Evolutionary conservation across 257 asterid genomes (phyloP), one percentile per base, ranked within the genome.

Genomic region (Agastache rugosa): DNA sequence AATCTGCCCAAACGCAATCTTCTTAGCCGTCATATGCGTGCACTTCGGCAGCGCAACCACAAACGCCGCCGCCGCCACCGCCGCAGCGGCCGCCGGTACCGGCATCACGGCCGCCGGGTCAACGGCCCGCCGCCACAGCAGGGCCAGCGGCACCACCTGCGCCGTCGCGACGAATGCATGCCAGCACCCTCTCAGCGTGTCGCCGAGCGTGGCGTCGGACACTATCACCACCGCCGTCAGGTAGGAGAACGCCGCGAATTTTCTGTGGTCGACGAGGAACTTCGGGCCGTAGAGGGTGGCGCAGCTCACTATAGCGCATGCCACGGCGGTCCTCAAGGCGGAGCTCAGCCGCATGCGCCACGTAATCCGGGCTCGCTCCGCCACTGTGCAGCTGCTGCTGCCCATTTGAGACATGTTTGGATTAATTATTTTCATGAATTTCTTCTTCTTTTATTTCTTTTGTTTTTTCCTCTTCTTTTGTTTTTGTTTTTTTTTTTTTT

Each of bases 1-100:
- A 6, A 91, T 79, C 79, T 88, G 97, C 58, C 95, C 97, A 20
- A 89, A 86, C 3, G 90, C 93, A 14, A 87, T 74, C 75, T 82
- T 81, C 77, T 89, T 91, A 1, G 88, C 73, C 60, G 84, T 81
- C 60, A 88, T 5, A 44, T 82, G 80, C 8, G 90, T 85, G 6
- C 75, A 63, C 53, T 59, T 79, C 29, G 93, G 96, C 61, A 91
- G 63, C 8, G 86, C 89, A 75, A 90, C 90, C 48, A 85, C 4
- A 44, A 88, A 87, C 1, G 90, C 42, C 10, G 69, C 84, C 63
- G 73, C 37, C 11, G 76, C 80, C 71, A 83, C 86, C 65, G 62
- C 80, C 53, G 35, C 19, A 0, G 78, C 55, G 3, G 60, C 89
- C 19, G 50, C 9, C 11, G 25, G 6, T 35, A 23, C 75, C 1